Evolutionary conservation across 495 filamentous ascomycete genomes (phyloP), one percentile per base, ranked within the genome.

Genomic region (Lentithecium fluviatile): DNA sequence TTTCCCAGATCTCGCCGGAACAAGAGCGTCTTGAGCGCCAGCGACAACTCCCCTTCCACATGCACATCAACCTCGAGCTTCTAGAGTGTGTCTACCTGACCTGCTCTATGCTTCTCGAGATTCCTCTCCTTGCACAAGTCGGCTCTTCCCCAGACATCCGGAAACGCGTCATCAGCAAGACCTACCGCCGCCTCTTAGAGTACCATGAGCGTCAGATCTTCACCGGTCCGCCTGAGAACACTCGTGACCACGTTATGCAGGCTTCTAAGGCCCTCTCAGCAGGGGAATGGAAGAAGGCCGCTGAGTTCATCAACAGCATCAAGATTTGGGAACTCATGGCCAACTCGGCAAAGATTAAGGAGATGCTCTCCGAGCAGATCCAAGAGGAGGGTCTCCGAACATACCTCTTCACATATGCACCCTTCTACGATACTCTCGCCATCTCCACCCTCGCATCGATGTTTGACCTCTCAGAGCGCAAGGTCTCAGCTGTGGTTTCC

Each of bases 281-380:
- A 12, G 94, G 94, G 36, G 94, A 98, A 71, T 98, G 95, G 95
- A 95, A 97, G 83, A 95, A 93, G 78, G 86, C 91, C 21, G 90
- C 87, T 15, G 81, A 88, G 52, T 91, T 96, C 77, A 88, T 97
- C 70, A 89, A 92, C 77, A 87, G 85, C 53, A 98, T 98, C 80
- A 97, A 97, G 84, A 97, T 97, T 73, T 98, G 94, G 94, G 94
- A 98, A 29, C 80, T 99, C 61, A 94, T 99, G 84, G 84, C 91
- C 58, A 80, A 88, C 66, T 85, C 90, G 29, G 86, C 89, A 24
- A 87, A 89, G 74, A 91, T 97, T 79, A 97, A 97, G 86, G 77
- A 82, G 52, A 96, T 97, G 93, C 87, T 99, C 26, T 88, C 91
- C 26, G 89, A 89, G 71, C 94, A 97, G 79, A 96, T 96, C 65